Evolutionary conservation across 352 stramenopile genomes (phyloP).

Genomic region (Pythium vanterpoolii): DNA sequence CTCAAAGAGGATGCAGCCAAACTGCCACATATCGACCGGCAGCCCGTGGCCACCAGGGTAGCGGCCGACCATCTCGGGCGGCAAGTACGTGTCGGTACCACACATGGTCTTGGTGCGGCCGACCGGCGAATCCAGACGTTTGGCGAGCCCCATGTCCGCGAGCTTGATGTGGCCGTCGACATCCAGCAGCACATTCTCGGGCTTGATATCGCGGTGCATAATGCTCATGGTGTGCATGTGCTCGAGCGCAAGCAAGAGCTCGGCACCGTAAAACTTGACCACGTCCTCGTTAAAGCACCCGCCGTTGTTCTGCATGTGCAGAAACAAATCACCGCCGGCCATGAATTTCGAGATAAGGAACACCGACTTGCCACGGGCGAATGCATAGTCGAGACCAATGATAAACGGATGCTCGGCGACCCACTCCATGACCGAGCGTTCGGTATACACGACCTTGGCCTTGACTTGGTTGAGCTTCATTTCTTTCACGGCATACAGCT

Average conservation of each 20-base stretch:
- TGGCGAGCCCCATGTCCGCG: constrained; percentile 90
- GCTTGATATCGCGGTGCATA: constrained; percentile 92
- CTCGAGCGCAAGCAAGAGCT: constrained; percentile 76
- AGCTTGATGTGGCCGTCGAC: constrained; percentile 88
- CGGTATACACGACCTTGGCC: constrained; percentile 81
- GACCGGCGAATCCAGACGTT: constrained; percentile 68
- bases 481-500: constrained; percentile 86
- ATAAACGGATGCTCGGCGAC: constrained; percentile 93
- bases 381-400: constrained; percentile 95
- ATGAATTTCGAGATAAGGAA: constrained; percentile 99
- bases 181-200: constrained; percentile 90
- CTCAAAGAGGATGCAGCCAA: constrained; percentile 93
- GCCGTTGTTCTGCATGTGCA: constrained; percentile 86
- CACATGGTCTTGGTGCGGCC: constrained; percentile 89
- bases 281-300: constrained; percentile 73
- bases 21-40: constrained; percentile 92
- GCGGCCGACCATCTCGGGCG: constrained; percentile 85
- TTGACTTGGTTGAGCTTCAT: constrained; percentile 90
- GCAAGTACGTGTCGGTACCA: constrained; percentile 88
- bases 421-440: constrained; percentile 84
- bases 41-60: constrained; percentile 80
- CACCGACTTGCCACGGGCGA: constrained; percentile 94
- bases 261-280: constrained; percentile 83
- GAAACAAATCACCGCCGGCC: constrained; percentile 94
- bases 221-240: constrained; percentile 93